Evolutionary conservation across 352 stramenopile species (phyloP).

Genomic region (Phytophthora pisi): DNA sequence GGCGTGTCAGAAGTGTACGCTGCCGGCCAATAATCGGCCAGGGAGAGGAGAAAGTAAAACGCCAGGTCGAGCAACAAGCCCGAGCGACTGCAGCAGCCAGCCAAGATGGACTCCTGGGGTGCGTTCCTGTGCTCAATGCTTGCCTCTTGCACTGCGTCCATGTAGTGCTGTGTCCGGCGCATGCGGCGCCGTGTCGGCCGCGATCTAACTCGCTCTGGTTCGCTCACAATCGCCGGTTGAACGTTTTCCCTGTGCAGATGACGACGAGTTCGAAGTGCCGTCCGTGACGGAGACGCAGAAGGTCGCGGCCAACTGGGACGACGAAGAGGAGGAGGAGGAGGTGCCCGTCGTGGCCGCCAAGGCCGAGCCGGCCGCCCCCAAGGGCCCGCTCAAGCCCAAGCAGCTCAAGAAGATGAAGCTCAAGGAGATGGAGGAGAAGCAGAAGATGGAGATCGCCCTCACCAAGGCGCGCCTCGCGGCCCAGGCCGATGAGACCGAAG

Average conservation of each 20-base stretch:
- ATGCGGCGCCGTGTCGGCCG: no score
- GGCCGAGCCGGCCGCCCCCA: constrained; percentile 34
- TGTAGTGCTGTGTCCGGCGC: no score
- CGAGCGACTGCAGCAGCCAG: constrained; percentile 2
- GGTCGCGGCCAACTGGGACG: constrained; percentile 72
- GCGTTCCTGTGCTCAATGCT: constrained; percentile 20
- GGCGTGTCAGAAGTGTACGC: constrained; percentile 8
- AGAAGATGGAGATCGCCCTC: constrained; percentile 73
- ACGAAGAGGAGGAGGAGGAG: constrained; percentile 80
- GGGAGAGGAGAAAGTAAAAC: constrained; percentile 17
- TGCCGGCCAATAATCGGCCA: constrained; percentile 22
- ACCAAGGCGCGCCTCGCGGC: constrained; percentile 76
- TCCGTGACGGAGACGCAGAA: constrained; percentile 46
- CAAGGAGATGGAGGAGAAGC: constrained; percentile 88
- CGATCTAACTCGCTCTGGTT: no score
- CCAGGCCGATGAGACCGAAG: constrained; percentile 68
- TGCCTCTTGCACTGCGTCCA: no score
- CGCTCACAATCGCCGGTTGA: no score
- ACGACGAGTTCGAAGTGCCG: constrained; percentile 87
- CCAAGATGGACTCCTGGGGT: constrained; percentile 83
- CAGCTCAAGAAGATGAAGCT: constrained; percentile 89
- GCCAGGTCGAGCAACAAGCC: not conserved
- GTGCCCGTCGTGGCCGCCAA: constrained; percentile 36
- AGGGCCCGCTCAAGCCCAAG: constrained; percentile 81
- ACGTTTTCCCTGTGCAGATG: constrained; percentile 42